Percentiles rank a stretch among this genome's conserved stretches.
Conservation (phyloP, 83 land plant genomes). For the Isoetes engelmannii region DNA sequence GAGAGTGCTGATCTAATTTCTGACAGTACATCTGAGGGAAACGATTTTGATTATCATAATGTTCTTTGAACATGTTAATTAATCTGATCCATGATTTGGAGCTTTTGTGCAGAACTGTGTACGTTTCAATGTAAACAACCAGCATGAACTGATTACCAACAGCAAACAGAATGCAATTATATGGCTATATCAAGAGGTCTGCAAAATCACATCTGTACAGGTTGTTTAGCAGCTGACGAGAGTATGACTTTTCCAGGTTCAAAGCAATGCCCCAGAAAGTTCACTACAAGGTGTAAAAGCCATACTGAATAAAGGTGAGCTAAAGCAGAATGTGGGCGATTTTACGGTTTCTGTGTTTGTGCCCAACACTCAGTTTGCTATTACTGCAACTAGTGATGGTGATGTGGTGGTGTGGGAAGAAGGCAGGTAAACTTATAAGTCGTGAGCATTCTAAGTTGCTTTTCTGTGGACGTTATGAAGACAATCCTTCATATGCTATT, state of each 20-base stretch:
- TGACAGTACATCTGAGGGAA: background rate
- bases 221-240: background rate
- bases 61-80: background rate
- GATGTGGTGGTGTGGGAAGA: constrained; percentile 20
- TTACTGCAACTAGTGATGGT: constrained; percentile 20
- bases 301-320: constrained; percentile 8
- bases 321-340: constrained; percentile 10
- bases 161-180: constrained; percentile 9
- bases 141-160: constrained; percentile 19
- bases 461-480: background rate
- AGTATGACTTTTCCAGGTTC: background rate
- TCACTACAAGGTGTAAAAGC: constrained; percentile 9
- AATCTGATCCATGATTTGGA: background rate
- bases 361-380: constrained; percentile 10
- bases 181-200: constrained; percentile 15
- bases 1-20: background rate
- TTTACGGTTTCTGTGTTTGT: constrained; percentile 20
- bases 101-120: constrained; percentile 15
- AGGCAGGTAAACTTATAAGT: background rate
- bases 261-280: background rate
- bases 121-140: constrained; percentile 15
- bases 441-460: background rate
- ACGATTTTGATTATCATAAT: background rate
- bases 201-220: background rate
- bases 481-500: background rate